Evolutionary conservation across 768 basidiomycete genomes (phyloP).

Genomic region (Lactarius quietus): DNA sequence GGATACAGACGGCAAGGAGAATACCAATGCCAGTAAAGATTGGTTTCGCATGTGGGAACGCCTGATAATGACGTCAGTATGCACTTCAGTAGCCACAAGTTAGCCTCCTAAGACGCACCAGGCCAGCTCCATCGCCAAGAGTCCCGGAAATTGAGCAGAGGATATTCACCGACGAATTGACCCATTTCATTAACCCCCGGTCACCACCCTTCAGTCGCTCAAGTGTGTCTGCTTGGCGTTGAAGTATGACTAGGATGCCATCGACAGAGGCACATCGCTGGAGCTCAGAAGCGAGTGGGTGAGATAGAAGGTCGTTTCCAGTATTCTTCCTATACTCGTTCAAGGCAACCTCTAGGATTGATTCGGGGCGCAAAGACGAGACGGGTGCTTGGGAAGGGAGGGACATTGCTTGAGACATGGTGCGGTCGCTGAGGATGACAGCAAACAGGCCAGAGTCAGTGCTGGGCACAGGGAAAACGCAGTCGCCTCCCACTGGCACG

Average conservation of each 20-base stretch:
- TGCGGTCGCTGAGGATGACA: too few species aligned
- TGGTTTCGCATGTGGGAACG: constrained; percentile 1
- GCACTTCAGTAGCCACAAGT: background rate
- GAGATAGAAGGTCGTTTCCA: background rate
- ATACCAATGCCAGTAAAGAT: too few species aligned
- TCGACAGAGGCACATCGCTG: background rate
- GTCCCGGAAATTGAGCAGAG: too few species aligned
- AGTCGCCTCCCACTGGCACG: too few species aligned
- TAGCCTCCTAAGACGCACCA: background rate
- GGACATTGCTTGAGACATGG: too few species aligned
- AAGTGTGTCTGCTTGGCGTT: background rate
- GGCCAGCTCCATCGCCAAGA: background rate
- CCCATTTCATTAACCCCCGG: background rate
- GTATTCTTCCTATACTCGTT: too few species aligned
- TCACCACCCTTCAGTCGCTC: background rate
- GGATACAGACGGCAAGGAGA: background rate
- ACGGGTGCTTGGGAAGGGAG: too few species aligned
- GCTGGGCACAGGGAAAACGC: too few species aligned
- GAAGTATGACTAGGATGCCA: background rate
- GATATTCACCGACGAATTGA: background rate
- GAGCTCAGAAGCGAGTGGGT: background rate
- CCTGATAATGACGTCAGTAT: background rate
- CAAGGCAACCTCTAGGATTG: too few species aligned
- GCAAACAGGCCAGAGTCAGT: too few species aligned
- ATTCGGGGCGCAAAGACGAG: too few species aligned